Percentiles rank a stretch among this genome's conserved stretches.
These are phyloP conservation scores for Sugiyamaella qingdaonensis DNA, from an alignment of 805 yeast genomes.

Conservation along the genomic window DNA sequence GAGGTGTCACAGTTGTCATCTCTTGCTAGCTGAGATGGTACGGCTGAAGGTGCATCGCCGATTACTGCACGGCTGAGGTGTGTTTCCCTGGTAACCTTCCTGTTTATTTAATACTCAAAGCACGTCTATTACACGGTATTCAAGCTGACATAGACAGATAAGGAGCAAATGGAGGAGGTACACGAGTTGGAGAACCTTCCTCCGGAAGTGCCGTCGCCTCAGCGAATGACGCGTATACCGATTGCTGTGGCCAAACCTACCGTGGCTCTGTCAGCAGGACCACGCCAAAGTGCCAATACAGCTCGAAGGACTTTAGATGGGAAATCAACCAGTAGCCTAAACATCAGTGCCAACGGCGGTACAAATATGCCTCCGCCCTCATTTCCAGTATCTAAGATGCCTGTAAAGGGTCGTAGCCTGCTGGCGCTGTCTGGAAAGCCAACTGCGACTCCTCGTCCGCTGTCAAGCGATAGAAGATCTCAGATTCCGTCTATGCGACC, in stretches of 20 bases:
- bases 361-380: background rate
- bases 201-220: slow-evolving; percentile 1
- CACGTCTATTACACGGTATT: too few relatives aligned
- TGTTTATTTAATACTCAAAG: too few relatives aligned
- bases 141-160: too few relatives aligned
- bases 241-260: background rate
- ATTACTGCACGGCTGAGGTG: too few relatives aligned
- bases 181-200: slow-evolving; percentile 6
- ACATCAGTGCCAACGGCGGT: background rate
- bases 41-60: too few relatives aligned
- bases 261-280: background rate
- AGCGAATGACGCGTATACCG: background rate
- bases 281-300: background rate
- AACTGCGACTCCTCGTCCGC: background rate
- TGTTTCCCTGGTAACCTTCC: too few relatives aligned
- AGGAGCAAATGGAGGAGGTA: background rate
- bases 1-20: too few relatives aligned
- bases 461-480: background rate
- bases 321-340: background rate
- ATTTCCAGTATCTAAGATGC: background rate
- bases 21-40: too few relatives aligned
- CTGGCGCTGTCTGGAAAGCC: background rate
- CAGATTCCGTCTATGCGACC: background rate
- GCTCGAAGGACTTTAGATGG: background rate
- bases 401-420: background rate